Base-by-base conservation (phyloP, 164 flowering plant genomes). In the Piper longum region DNA sequence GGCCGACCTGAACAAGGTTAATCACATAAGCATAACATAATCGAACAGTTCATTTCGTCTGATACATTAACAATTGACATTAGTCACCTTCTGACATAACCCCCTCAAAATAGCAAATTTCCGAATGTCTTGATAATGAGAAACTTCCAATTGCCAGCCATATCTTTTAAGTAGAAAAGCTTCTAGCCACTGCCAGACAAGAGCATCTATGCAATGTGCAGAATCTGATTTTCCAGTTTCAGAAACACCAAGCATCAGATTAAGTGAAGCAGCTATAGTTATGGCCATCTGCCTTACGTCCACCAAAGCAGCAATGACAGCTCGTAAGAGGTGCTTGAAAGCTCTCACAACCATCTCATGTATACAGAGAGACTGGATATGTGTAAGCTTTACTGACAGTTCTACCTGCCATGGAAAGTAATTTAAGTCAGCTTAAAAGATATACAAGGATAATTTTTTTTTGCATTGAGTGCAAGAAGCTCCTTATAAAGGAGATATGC, bases 301-400 rank as follows among this genome's bases (percentile, higher is more conserved):
- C 57, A 26, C 71, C 69, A 80, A 85, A 69, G 91, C 79, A 71
- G 99, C 79, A 73, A 93, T 84, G 65, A 90, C 95, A 13, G 97
- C 92, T 74, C 78, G 92, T 64, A 93, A 82, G 70, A 90, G 78
- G 77, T 90, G 99, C 88, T 93, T 93, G 75, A 83, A 90, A 64
- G 99, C 99, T 64, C 99, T 83, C 59, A 85, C 84, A 62, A 90
- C 85, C 99, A 93, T 93, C 84, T 93, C 99, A 79, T 93, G 97
- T 19, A 93, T 77, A 72, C 97, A 93, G 65, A 93, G 96, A 51
- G 96, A 88, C 71, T 90, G 97, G 64, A 93, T 96, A 72, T 93
- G 99, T 16, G 99, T 80, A 68, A 93, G 72, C 74, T 87, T 93
- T 67, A 85, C 96, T 57, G 99, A 93, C 70, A 90, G 92, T 77